Conservation (phyloP, 2,329 filamentous ascomycete genomes). For the Cordyceps cateniannulata region DNA sequence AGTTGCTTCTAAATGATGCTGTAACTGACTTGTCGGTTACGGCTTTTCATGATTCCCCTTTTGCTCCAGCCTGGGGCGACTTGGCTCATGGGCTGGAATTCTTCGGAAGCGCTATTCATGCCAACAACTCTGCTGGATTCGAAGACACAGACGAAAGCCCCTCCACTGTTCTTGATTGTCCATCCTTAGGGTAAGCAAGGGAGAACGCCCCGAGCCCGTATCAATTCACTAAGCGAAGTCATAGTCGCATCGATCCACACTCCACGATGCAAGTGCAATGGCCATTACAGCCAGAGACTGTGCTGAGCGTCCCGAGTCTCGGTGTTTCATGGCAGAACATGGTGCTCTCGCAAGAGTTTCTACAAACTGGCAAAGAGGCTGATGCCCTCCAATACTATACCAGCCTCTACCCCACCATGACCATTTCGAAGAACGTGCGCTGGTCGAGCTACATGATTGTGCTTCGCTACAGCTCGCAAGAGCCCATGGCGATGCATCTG, state of each 20-base stretch:
- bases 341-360: background rate
- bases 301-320: background rate
- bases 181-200: background rate
- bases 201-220: too few relatives aligned
- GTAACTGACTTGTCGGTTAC: background rate
- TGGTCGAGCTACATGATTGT: conserved; percentile 7
- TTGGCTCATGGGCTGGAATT: background rate
- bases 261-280: background rate
- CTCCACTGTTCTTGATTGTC: too few relatives aligned
- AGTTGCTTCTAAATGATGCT: background rate
- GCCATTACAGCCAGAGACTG: background rate
- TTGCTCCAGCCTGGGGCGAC: background rate
- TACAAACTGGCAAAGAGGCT: background rate
- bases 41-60: background rate
- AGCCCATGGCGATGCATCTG: conserved; percentile 6
- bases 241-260: background rate
- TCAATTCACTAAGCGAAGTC: background rate
- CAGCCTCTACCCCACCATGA: conserved; percentile 5
- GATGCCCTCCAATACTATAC: conserved; percentile 6
- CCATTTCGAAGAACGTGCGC: background rate
- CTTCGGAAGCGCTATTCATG: background rate
- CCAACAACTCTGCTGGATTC: background rate
- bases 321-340: background rate
- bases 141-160: background rate
- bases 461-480: background rate